Base-by-base conservation (phyloP, 2,329 filamentous ascomycete species). In the Colletotrichum somersetense region DNA sequence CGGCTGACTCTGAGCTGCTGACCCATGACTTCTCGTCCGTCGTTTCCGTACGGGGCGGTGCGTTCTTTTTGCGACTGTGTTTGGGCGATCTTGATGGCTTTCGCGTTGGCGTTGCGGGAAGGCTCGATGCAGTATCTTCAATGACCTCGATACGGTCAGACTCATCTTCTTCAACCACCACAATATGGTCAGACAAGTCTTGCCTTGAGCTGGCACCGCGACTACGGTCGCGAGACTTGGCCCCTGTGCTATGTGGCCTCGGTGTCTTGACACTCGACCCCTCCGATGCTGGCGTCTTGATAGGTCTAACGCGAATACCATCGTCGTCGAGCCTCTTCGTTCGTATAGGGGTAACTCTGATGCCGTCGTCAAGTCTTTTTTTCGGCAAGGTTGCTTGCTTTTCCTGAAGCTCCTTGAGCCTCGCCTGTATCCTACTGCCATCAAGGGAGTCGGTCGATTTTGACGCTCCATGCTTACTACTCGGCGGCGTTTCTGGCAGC, bases 311-410 rank as follows among this genome's bases (percentile, higher is more conserved):
- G 10, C 81, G 78, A 30, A 82, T 81, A 0, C 80, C 81, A 66
- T 82, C 79, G 53, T 79, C 79, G 26, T 78, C 77, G 14, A 72
- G 59, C 64, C 75, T 78, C 61, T 80, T 81, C 44, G 75, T 77
- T 46, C 78, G 75, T 26, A 82, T 75, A 2, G 86, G 83, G 12
- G 76, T 82, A 26, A 88, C 81, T 26, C 85, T 81, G 50, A 85
- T 85, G 2, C 84, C 84, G 69, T 85, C 83, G 67, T 84, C 80
- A 57, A 77, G 20, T 74, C 77, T 55, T 56, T 61, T 73, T 72
- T 66, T 78, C 16, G 76, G 72, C 23, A 59, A 33, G 20, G 46
- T 61, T 33, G 71, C 35, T 35, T 73, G 50, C 4, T 71, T 64
- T 20, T 70, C 66, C 26, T 70, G 66, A 38, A 72, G 70, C 61